Conservation (phyloP, 257 asterid genomes). For the Solanum raphanifolium region DNA sequence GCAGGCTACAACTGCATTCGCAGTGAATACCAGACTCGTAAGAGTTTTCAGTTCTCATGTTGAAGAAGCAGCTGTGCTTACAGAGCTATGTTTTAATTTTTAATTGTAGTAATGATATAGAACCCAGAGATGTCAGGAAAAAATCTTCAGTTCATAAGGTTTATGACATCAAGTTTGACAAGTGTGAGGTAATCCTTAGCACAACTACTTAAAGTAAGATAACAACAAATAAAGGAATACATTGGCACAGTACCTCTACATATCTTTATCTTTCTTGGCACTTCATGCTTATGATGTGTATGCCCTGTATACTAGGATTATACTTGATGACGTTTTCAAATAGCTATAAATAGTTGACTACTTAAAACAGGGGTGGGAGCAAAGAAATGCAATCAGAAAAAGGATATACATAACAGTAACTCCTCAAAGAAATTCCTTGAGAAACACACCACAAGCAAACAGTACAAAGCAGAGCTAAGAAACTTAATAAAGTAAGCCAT, state of each 20-base stretch:
- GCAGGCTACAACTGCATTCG: slow-evolving; percentile 33
- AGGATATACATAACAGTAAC: neutral
- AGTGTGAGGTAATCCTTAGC: slow-evolving; percentile 14
- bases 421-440: neutral
- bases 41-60: slow-evolving; percentile 7
- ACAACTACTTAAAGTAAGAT: slow-evolving; percentile 1
- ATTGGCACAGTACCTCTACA: neutral
- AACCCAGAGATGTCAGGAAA: neutral
- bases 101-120: neutral
- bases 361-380: neutral
- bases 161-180: neutral
- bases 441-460: neutral
- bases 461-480: neutral
- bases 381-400: neutral
- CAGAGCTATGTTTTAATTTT: neutral
- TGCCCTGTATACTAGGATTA: neutral
- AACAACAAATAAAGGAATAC: slow-evolving; percentile 13
- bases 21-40: slow-evolving; percentile 2
- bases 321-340: neutral
- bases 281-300: neutral
- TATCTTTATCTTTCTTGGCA: neutral
- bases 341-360: neutral
- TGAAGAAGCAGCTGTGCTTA: neutral
- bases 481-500: neutral
- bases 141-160: neutral